Base-by-base conservation (phyloP, 768 basidiomycete genomes). In the Mycena latifolia region DNA sequence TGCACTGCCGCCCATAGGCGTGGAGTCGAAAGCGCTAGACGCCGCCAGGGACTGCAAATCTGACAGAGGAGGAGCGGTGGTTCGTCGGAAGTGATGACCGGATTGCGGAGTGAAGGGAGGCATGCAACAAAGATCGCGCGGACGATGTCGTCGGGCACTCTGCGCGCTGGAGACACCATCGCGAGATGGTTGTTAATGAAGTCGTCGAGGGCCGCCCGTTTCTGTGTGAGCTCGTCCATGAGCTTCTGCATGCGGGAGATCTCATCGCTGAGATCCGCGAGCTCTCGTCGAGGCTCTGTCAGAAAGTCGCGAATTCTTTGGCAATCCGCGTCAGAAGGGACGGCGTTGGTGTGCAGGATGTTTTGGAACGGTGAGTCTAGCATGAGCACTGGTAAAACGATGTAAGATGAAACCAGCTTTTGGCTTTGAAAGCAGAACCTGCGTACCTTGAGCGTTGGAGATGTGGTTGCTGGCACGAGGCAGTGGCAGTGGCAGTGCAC, bases 81-180 rank as follows among this genome's bases (percentile, higher is more conserved):
- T 15, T 61, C 41, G 2, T 43, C n/a, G 6, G 27, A 24, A 5
- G 7, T 29, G 18, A 61, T 45, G 9, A 52, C 7, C 3, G 59
- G 25, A n/a, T 61, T 61, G 15, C 59, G 7, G 2, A 33, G 37
- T 7, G 24, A 15, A 1, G 60, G 60, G 18, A 61, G 41, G 17
- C 28, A 53, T 2, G n/a, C 43, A 6, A 20, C 43, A 35, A 63
- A 63, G 39, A 56, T 41, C 9, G 50, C 55, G 12, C 27, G 27
- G 17, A 63, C 39, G 17, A 63, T 29, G n/a, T 50, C 62, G 4
- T 29, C 33, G 5, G 62, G 62, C 11, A 63, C 12, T 15, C 62
- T 12, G 28, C 55, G 54, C 11, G 55, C 55, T 14, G 50, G 63
- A 14, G 63, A 65, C 1, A 65, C n/a, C 29, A 65, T 43, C 31